These are phyloP conservation scores for Sporodiniella umbellata DNA, from an alignment of 371 early-diverging fungal species.

Conservation along the genomic window DNA sequence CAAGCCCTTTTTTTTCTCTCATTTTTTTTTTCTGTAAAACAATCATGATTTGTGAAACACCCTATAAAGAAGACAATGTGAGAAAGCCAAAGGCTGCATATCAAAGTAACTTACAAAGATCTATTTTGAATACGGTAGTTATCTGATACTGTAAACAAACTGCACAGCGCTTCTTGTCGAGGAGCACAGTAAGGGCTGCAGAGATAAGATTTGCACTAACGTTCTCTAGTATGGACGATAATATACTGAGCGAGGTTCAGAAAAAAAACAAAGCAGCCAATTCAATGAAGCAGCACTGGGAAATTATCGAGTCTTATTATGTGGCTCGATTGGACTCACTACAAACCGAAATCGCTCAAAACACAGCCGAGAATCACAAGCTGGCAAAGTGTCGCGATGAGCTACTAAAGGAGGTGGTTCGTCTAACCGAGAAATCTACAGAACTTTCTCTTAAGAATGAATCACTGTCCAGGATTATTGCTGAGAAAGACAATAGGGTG, in stretches of 20 bases:
- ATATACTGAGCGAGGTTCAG: background rate
- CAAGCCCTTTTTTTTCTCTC: no score
- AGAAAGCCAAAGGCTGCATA: no score
- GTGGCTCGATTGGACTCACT: conserved; percentile 5
- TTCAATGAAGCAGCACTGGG: conserved; percentile 11
- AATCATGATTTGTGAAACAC: no score
- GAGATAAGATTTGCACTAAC: background rate
- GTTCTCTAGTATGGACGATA: background rate
- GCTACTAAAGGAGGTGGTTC: conserved; percentile 13
- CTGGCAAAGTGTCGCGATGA: conserved; percentile 12
- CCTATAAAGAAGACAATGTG: no score
- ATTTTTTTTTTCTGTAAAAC: no score
- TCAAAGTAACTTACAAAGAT: no score
- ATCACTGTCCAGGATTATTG: conserved; percentile 8
- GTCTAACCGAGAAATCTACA: conserved; percentile 16
- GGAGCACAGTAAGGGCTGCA: background rate
- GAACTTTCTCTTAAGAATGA: conserved; percentile 14
- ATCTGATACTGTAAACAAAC: background rate
- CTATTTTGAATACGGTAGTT: no score
- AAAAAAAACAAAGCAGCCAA: background rate
- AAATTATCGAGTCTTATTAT: conserved; percentile 16
- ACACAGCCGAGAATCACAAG: conserved; percentile 10
- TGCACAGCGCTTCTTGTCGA: background rate
- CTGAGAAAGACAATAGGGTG: conserved; percentile 16
- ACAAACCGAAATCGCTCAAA: conserved; percentile 13